Evolutionary conservation across 306 rosid genomes (phyloP).

Genomic region (Leucaena leucocephala): DNA sequence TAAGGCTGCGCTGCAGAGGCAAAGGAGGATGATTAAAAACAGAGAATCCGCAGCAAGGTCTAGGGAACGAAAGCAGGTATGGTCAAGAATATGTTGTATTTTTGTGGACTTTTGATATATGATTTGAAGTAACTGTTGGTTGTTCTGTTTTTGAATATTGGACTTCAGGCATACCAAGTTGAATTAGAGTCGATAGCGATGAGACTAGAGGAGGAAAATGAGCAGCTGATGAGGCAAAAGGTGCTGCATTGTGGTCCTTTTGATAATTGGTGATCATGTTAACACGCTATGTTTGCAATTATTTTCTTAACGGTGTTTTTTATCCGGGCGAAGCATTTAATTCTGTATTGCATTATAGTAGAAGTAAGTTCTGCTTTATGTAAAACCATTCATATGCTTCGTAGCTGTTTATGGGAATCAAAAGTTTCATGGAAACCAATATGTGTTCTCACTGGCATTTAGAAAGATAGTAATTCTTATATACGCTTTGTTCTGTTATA

Average conservation of each 20-base stretch:
- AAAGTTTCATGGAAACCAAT: too few relatives aligned
- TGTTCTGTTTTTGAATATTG: background rate
- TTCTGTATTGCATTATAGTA: background rate
- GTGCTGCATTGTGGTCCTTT: conserved; percentile 39
- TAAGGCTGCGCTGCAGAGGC: conserved; percentile 18
- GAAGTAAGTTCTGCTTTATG: background rate
- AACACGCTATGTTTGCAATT: background rate
- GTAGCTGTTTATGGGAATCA: too few relatives aligned
- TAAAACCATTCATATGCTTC: background rate
- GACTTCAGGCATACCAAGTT: conserved; percentile 79
- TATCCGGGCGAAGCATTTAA: background rate
- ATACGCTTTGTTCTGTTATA: background rate
- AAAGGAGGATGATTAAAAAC: conserved; percentile 22
- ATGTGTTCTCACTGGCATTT: background rate
- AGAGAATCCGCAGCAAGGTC: conserved; percentile 22
- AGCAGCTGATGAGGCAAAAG: conserved; percentile 77
- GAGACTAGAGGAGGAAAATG: conserved; percentile 82
- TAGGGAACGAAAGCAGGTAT: conserved; percentile 16
- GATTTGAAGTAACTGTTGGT: background rate
- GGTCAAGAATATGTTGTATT: too few relatives aligned
- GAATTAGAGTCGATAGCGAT: conserved; percentile 83
- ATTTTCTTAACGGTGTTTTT: too few relatives aligned
- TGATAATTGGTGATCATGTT: background rate
- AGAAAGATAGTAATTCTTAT: background rate
- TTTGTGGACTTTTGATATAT: background rate